Percentiles rank a stretch among this genome's conserved stretches.
Evolutionary conservation across 768 basidiomycete species (phyloP).

Genomic region (Dentipellis sp.): DNA sequence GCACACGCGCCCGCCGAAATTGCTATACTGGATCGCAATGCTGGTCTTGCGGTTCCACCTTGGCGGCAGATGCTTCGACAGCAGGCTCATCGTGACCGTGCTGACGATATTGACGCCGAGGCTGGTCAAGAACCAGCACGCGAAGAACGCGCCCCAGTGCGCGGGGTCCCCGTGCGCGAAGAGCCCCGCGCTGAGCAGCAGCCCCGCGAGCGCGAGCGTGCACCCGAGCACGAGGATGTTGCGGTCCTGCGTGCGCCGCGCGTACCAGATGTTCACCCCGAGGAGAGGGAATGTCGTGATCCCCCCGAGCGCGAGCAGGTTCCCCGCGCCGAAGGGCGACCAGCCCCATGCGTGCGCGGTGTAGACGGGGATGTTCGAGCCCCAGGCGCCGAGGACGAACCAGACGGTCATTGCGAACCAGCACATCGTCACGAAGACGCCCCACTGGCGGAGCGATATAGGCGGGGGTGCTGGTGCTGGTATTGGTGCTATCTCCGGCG

Average conservation of each 20-base stretch:
- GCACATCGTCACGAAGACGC: conserved; percentile 54
- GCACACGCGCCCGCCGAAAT: conserved; percentile 50
- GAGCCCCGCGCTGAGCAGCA: conserved; percentile 41
- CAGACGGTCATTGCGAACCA: conserved; percentile 65
- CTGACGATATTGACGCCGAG: conserved; percentile 68
- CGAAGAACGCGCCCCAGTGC: conserved; percentile 37
- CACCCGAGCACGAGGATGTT: conserved; percentile 45
- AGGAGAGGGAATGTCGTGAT: conserved; percentile 58
- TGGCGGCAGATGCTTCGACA: conserved; percentile 61
- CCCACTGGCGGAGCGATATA: conserved; percentile 32
- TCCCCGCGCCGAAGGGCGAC: conserved; percentile 58
- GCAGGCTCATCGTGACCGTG: conserved; percentile 55
- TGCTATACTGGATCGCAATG: conserved; percentile 61
- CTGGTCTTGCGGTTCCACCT: conserved; percentile 50
- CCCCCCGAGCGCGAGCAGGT: conserved; percentile 64
- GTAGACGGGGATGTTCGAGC: conserved; percentile 59
- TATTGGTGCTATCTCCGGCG: background rate
- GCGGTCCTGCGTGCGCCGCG: conserved; percentile 52
- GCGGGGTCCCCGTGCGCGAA: conserved; percentile 29
- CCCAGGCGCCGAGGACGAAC: conserved; percentile 63
- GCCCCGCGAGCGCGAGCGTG: conserved; percentile 37
- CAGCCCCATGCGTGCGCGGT: conserved; percentile 40
- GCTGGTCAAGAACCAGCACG: conserved; percentile 48
- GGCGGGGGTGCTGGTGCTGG: background rate
- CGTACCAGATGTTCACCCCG: conserved; percentile 46